These are phyloP conservation scores for Dictyostelium intermedium DNA, from an alignment of 78 protist species.

Conservation along the genomic window DNA sequence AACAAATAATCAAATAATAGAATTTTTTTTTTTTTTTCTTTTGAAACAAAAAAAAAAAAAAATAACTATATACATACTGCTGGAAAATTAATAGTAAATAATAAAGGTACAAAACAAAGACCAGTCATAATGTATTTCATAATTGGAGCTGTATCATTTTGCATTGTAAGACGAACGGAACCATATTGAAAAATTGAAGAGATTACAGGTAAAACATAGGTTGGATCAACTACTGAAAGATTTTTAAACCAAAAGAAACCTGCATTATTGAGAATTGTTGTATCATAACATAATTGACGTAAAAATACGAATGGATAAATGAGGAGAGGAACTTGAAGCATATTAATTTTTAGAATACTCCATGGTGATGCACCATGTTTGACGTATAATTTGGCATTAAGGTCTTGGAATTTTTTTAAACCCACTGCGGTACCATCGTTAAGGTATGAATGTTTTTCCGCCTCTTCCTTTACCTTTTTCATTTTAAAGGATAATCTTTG, in stretches of 20 bases:
- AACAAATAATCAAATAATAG: too few relatives aligned
- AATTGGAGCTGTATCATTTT: not conserved
- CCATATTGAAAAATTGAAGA: conserved; percentile 15
- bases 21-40: not conserved
- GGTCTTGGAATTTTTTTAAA: too few relatives aligned
- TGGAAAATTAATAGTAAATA: conserved; percentile 27
- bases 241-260: conserved; percentile 32
- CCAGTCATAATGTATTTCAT: conserved; percentile 16
- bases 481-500: not conserved
- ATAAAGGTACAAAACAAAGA: conserved; percentile 33
- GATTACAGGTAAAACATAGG: not conserved
- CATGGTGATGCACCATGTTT: not conserved
- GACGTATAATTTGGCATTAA: not conserved
- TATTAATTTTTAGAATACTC: not conserved
- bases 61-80: conserved; percentile 16
- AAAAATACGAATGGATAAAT: conserved; percentile 9
- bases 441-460: conserved; percentile 11
- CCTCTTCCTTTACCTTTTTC: conserved; percentile 12
- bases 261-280: not conserved
- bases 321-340: conserved; percentile 23
- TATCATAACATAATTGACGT: not conserved
- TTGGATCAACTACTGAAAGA: conserved; percentile 32
- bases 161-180: not conserved
- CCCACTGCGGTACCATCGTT: conserved; percentile 73
- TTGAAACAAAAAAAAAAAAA: not conserved